Evolutionary conservation across 257 asterid genomes (phyloP), one percentile per base, ranked within the genome.

Genomic region (Lithospermum erythrorhizon): DNA sequence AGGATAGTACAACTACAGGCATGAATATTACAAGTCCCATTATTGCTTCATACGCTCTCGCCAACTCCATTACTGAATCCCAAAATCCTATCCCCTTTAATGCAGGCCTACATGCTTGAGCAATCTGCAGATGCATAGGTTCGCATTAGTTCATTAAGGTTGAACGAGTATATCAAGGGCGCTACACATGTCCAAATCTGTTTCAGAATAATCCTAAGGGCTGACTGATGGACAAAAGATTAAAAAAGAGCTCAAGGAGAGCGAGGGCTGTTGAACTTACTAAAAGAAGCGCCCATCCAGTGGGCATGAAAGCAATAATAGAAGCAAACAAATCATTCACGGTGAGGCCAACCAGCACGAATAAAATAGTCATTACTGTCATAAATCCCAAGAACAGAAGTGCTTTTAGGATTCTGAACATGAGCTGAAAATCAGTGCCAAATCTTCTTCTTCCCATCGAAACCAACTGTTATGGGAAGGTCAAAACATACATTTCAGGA

Each of bases 391-490:
- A 87, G 82, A 86, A 93, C 73, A 93, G 58, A 59, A 93, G 94
- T 24, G 90, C 95, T 80, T 93, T 93, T 27, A 93, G 76, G 69
- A 93, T 79, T 87, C 98, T 78, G 82, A 87, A 89, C 98, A 86
- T 93, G 35, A 93, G 98, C 81, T 93, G 98, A 69, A 91, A 88
- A 72, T 88, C 96, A 2, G 98, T 88, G 24, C 98, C 94, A 58
- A 91, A 91, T 76, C 78, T 88, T 19, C 95, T 79, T 74, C 98
- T 81, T 49, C 98, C 98, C 82, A 91, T 81, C 11, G 98, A 91
- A 61, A 91, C 93, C 93, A 88, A 82, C 98, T 91, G 83, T 61
- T 18, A 41, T 41, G 49, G 49, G 49, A 53, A 53, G 57, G 3
- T 22, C n/a, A 53, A 20, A 53, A 53, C 22, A 53, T 53, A 9